A percentile compares a stretch with the other conserved stretches of the same genome.
Evolutionary conservation across 2,329 filamentous ascomycete species (phyloP).

Genomic region (Moelleriella libera): DNA sequence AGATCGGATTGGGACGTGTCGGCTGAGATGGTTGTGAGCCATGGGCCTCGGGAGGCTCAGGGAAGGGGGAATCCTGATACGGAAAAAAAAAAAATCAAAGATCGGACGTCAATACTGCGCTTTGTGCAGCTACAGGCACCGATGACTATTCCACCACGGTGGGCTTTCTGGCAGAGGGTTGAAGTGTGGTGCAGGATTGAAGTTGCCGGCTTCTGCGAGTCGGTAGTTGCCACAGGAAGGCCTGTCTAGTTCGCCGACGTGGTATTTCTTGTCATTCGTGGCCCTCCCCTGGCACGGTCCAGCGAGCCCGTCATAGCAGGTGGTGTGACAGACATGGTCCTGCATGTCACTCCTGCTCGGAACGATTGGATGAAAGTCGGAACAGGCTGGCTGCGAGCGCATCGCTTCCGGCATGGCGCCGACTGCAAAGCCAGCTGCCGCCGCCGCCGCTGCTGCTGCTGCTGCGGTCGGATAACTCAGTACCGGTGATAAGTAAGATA

Average conservation of each 20-base stretch:
- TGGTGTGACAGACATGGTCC: background rate
- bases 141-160: constrained; percentile 1
- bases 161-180: background rate
- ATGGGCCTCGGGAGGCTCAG: too few species aligned
- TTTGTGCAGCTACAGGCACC: constrained; percentile 1
- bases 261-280: background rate
- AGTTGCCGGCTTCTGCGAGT: background rate
- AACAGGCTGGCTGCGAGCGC: background rate
- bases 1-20: too few species aligned
- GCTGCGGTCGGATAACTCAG: background rate
- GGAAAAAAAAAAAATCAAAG: background rate
- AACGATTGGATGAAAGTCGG: background rate
- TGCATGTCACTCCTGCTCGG: background rate
- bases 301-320: background rate
- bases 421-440: background rate
- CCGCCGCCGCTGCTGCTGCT: too few species aligned
- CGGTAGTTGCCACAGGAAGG: background rate
- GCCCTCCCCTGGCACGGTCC: background rate
- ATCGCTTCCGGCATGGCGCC: background rate
- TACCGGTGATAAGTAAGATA: background rate
- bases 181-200: background rate
- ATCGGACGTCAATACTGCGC: background rate
- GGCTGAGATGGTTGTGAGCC: too few species aligned
- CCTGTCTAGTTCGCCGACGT: background rate
- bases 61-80: background rate